Evolutionary conservation across 2,329 filamentous ascomycete genomes (phyloP).

Genomic region (Colletotrichum eremochloae): DNA sequence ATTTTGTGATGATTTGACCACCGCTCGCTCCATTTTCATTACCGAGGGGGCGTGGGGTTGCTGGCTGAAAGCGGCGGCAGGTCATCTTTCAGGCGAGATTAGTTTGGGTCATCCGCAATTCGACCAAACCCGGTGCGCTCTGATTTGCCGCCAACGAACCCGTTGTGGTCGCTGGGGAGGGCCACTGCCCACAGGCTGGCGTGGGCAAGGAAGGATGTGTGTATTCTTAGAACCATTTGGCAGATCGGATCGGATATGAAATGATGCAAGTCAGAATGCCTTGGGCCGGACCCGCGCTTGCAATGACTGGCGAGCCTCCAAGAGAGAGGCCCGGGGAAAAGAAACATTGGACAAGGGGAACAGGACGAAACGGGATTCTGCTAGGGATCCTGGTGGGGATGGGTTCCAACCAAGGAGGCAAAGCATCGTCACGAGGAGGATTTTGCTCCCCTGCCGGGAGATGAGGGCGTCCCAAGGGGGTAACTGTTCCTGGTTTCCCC

Average conservation of each 20-base stretch:
- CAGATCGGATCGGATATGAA: constrained; percentile 44
- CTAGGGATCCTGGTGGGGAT: constrained; percentile 36
- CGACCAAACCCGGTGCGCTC: constrained; percentile 19
- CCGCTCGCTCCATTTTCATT: constrained; percentile 38
- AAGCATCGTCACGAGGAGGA: constrained; percentile 38
- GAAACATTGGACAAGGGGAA: constrained; percentile 39
- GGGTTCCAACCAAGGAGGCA: constrained; percentile 37
- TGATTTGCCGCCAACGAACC: constrained; percentile 29
- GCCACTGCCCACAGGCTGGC: constrained; percentile 26
- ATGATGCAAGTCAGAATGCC: constrained; percentile 39
- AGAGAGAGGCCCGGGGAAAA: constrained; percentile 41
- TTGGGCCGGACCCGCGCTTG: constrained; percentile 41
- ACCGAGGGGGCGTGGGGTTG: constrained; percentile 40
- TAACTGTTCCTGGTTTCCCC: constrained; percentile 21
- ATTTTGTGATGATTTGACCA: constrained; percentile 36
- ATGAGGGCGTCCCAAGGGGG: constrained; percentile 33
- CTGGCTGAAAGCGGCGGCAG: constrained; percentile 32
- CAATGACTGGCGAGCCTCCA: constrained; percentile 24
- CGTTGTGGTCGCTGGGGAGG: constrained; percentile 2
- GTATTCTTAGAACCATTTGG: constrained; percentile 42
- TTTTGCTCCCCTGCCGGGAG: constrained; percentile 35
- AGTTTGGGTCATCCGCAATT: constrained; percentile 41
- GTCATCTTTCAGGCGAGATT: constrained; percentile 41
- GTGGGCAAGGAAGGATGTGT: constrained; percentile 13
- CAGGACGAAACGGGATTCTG: constrained; percentile 30